Base-by-base conservation (phyloP, 495 filamentous ascomycete genomes). In the Hypoxylon fragiforme region DNA sequence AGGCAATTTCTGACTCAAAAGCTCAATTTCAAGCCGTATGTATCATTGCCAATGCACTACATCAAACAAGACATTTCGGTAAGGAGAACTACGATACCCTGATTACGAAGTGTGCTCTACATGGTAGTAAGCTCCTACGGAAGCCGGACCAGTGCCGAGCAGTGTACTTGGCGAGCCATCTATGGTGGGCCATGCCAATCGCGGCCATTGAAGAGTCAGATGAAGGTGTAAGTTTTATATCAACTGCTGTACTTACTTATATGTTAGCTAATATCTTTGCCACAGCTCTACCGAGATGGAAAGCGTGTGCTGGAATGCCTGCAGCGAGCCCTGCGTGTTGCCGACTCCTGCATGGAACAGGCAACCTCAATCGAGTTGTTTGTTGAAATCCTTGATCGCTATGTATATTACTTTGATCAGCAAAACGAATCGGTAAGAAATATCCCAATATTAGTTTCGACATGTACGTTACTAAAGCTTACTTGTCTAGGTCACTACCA, bases 301-400 rank as follows among this genome's bases (percentile, higher is more conserved):
- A 97, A 97, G 72, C 84, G 94, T 26, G 94, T 98, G 5, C 80
- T 98, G 11, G 94, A 98, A 69, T 98, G 94, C 67, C 78, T 98
- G 12, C 94, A 97, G 69, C 88, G 94, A 47, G 95, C 94, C 14
- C 84, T 97, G 15, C 88, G 94, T 41, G 94, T 98, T 6, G 94
- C 94, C 1, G 94, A 98, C 71, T 94, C 94, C 4, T 98, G 94
- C 73, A 98, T 98, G 94, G 94, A 98, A 70, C 92, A 91, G n/a
- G 91, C 91, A 7, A 95, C 97, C 2, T 96, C 90, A 2, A 91
- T 97, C 18, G 94, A 98, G 73, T 78, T 98, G 32, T 98, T 98
- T 65, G 94, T 98, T 40, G 94, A 98, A 73, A 97, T 98, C 54
- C 75, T 98, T 52, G 96, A 97, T 66, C 83, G 94, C 67, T 98